Evolutionary conservation across 2,329 filamentous ascomycete species (phyloP), one percentile per base, ranked within the genome.

Genomic region (Penicillium nordicum): DNA sequence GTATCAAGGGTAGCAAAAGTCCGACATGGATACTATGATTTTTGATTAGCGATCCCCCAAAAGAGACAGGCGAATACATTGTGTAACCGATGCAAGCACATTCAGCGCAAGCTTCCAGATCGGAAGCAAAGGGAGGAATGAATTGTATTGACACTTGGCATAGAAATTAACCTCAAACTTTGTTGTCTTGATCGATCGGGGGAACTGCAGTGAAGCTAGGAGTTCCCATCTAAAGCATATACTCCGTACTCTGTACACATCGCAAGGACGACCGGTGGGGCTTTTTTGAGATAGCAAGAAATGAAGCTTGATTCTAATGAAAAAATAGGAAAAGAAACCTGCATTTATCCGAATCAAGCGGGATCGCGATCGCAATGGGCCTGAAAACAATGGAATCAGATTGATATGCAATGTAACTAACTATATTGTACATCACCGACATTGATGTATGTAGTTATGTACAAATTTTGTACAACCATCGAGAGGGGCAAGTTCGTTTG

Each of bases 181-280:
- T 63, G 47, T 51, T 53, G 36, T 37, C 57, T 57, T 53, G 54
- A 63, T 65, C 63, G 63, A 64, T 63, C 62, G 60, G 62, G 50
- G 48, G 23, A 40, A 25, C 34, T 51, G 10, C 38, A 57, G 48
- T 53, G 57, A 63, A 64, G 53, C 58, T 65, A 61, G 55, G 29
- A 50, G 34, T 29, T 29, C 25, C 21, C 21, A 12, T 23, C 14
- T 16, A 30, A 18, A 27, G 34, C 23, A 40, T 29, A 29, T 50
- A 49, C 34, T 36, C 30, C 27, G 38, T 37, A 41, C 7, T 16
- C 8, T 12, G 34, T 51, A 57, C 48, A 59, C 41, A 54, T 63
- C 53, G 53, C 38, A 60, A 58, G 49, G 25, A 46, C 40, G 25
- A 30, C 14, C 40, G 11, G 42, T 43, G 40, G 27, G 16, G n/a